These are phyloP conservation scores for Tolypocladium paradoxum DNA, from an alignment of 2,329 filamentous ascomycete genomes.

Conservation along the genomic window DNA sequence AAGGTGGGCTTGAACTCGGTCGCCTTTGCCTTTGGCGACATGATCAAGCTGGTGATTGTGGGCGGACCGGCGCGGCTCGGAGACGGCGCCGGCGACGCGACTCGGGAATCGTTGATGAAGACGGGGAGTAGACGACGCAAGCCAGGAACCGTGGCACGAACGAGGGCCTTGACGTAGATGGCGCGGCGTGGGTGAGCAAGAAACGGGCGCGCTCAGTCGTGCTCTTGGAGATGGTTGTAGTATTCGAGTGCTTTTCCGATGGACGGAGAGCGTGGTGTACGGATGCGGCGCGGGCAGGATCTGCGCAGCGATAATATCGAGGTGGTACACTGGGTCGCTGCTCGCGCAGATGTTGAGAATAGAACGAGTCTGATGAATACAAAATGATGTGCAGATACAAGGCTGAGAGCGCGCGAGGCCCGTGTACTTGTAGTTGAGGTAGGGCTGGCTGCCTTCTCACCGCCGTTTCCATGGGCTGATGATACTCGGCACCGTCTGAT, in stretches of 20 bases:
- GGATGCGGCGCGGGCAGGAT: background rate
- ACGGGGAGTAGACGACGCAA: constrained; percentile 29
- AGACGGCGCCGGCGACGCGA: constrained; percentile 17
- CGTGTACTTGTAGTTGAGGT: too few relatives aligned
- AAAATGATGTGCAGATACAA: background rate
- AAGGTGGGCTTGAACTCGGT: constrained; percentile 53
- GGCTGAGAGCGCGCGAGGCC: too few relatives aligned
- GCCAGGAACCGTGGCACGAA: constrained; percentile 11
- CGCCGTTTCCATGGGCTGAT: background rate
- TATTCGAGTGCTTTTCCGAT: background rate
- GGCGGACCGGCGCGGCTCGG: constrained; percentile 54
- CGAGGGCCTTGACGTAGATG: background rate
- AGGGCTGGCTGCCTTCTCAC: constrained; percentile 1
- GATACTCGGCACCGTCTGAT: too few relatives aligned
- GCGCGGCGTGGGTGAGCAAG: background rate
- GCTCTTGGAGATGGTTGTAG: background rate
- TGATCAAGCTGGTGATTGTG: constrained; percentile 58
- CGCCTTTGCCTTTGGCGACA: constrained; percentile 61
- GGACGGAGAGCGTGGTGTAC: background rate
- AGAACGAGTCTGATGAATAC: background rate
- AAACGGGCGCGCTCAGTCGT: background rate
- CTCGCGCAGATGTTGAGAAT: background rate
- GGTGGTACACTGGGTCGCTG: background rate
- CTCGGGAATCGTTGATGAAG: constrained; percentile 20
- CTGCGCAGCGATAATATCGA: background rate